phyloP scores from a whole-genome alignment of 2,329 filamentous ascomycete genomes.

The Phyllosticta capitalensis region DNA sequence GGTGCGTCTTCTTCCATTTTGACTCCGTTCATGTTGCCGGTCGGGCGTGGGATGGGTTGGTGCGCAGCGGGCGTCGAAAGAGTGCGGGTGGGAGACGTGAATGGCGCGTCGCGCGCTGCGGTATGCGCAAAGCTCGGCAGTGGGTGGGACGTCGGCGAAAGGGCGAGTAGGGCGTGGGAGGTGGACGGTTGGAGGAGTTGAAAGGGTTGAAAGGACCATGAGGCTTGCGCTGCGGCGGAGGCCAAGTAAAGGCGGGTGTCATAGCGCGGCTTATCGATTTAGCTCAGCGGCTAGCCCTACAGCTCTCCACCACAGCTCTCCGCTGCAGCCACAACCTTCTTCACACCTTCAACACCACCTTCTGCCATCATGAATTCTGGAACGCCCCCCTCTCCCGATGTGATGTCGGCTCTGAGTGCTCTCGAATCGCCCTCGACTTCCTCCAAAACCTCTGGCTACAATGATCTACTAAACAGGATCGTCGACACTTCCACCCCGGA shows the following conservation, averaged over 20 bases:
- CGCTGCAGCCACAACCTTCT: not conserved
- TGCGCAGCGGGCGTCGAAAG: conserved; percentile 2
- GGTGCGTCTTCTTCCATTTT: conserved; percentile 30
- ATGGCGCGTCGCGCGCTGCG: not conserved
- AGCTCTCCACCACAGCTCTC: conserved; percentile 1
- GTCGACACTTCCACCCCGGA: conserved; percentile 35
- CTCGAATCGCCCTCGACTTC: conserved; percentile 40
- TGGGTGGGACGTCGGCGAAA: not conserved
- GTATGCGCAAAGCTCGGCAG: not conserved
- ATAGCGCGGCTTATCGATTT: not conserved
- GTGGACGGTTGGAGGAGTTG: not conserved
- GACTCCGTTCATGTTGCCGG: conserved; percentile 27
- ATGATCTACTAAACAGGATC: conserved; percentile 47
- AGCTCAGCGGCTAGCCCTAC: not conserved
- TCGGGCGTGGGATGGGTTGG: conserved; percentile 2
- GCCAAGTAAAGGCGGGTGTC: not conserved
- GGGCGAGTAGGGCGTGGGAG: not conserved
- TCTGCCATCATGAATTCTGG: conserved; percentile 10
- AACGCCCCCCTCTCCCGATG: conserved; percentile 41
- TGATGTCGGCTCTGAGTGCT: conserved; percentile 38
- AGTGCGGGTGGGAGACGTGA: not conserved
- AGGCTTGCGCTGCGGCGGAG: conserved; percentile 1
- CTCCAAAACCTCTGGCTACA: conserved; percentile 48
- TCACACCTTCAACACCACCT: not conserved
- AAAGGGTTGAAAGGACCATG: not conserved